Evolutionary conservation across 2,329 filamentous ascomycete genomes (phyloP), one percentile per base, ranked within the genome.

Genomic region (Grosmannia clavigera): DNA sequence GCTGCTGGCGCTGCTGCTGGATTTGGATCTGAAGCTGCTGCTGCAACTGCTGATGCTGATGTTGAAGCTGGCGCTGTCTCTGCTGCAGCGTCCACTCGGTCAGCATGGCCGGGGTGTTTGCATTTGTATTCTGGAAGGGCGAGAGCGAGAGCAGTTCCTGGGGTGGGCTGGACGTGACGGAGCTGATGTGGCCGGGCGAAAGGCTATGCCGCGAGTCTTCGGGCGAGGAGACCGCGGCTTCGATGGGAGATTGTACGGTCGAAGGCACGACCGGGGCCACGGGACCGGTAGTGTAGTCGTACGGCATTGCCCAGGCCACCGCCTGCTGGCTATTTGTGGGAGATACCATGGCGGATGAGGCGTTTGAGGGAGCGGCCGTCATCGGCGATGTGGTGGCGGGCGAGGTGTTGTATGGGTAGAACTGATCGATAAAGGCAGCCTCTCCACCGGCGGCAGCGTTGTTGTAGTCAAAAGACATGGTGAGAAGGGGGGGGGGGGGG

Each of bases 21-120:
- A 81, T 72, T 55, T 81, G 80, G 65, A 76, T 73, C 35, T 71
- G 68, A 22, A 73, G 69, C 10, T 60, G 61, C 46, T 57, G 60
- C 59, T 75, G 68, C 14, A 76, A 72, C 48, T 67, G 61, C 11
- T 64, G 60, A 7, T 63, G 63, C 33, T 65, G 64, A 16, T 62
- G 69, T 52, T 77, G 76, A 22, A 66, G 69, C 54, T 77, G 76
- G 61, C 77, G 76, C 65, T 78, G 78, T 57, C 79, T 77, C 64
- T 81, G 78, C 60, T 81, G 78, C 58, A 86, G 76, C 27, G 82
- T 78, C 82, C 83, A 86, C 72, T 85, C 81, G 55, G 81, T 80
- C 64, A 86, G 70, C 57, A 79, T 71, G 16, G 73, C 71, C 12
- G 76, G 71, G 38, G 77, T 71, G 64, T 76, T 76, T 16, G 78